Base-by-base conservation (phyloP, 371 early-diverging fungal genomes). In the Lichtheimia corymbifera region DNA sequence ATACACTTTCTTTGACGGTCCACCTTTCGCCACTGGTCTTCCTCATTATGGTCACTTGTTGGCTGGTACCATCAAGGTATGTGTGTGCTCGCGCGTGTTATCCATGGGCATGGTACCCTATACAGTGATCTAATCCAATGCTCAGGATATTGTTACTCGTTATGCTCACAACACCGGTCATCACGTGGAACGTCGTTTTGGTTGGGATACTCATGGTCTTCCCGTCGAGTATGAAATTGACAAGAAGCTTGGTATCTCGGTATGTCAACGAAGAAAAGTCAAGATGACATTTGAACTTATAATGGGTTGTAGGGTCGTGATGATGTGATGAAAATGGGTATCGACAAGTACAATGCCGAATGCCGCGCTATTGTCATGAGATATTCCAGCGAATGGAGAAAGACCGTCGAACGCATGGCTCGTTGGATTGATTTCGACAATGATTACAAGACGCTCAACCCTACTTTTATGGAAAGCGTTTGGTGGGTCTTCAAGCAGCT, bases 31-130 rank as follows among this genome's bases (percentile, higher is more conserved):
- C 55, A 99, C 99, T 15, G 99, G 99, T 53, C 88, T 99, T 67
- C 99, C 99, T 50, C 99, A 99, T 77, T 99, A 99, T 76, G 99
- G 99, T 53, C 99, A 99, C 72, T 88, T 99, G 85, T 88, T 99
- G 20, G 96, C 98, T 44, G 99, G 99, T 68, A 99, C 99, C 64
- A 98, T 99, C 83, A 99, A 99, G 90, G 91, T 91, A 61, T 50
- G 22, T 22, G 22, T 22, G 22, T n/a, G n/a, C n/a, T n/a, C 22
- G 1, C 22, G 35, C 12, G 41, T 25, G 45, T 18, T 50, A n/a
- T 27, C 14, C n/a, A 51, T 9, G 0, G 27, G 50, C n/a, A 17
- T 22, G 6, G 14, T 4, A n/a, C 15, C 9, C 20, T 13, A 52
- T 9, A 9, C 24, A 41, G n/a, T 22, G 2, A 22, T 1, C 35